Percentiles rank a stretch among this genome's conserved stretches.
These are phyloP conservation scores for Trichoderma breve DNA, from an alignment of 2,329 filamentous ascomycete species.

Conservation along the genomic window DNA sequence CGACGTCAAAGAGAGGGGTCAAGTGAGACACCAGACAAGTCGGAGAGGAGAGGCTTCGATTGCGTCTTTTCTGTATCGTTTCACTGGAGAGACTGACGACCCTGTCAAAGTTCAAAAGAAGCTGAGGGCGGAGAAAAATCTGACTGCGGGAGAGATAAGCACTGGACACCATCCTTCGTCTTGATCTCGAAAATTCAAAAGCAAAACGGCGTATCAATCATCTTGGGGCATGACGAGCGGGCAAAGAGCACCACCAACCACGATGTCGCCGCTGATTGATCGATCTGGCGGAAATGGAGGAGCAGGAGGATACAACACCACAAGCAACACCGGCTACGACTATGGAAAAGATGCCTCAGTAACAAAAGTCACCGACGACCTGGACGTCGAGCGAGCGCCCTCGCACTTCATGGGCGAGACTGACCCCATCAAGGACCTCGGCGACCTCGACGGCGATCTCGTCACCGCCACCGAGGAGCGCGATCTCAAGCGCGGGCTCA, in stretches of 20 bases:
- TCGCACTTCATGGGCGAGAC: background rate
- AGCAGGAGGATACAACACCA: conserved; percentile 14
- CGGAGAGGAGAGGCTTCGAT: background rate
- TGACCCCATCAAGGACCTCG: background rate
- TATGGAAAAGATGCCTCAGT: background rate
- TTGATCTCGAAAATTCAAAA: background rate
- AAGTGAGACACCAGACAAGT: background rate
- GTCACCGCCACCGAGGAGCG: conserved; percentile 49
- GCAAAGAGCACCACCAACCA: conserved; percentile 12
- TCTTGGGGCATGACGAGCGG: conserved; percentile 2
- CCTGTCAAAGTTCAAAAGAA: background rate
- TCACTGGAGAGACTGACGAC: background rate
- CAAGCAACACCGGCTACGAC: background rate
- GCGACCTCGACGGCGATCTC: conserved; percentile 40
- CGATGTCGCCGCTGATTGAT: conserved; percentile 17
- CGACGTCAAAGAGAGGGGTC: background rate
- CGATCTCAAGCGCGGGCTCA: conserved; percentile 43
- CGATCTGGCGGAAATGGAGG: background rate
- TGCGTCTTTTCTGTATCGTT: background rate
- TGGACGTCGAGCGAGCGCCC: conserved; percentile 4
- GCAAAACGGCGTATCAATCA: background rate
- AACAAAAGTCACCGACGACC: background rate
- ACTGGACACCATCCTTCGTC: background rate
- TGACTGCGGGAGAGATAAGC: background rate
- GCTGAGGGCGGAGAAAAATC: background rate